Evolutionary conservation across 139 green algal genomes (phyloP), one percentile per base, ranked within the genome.

Genomic region (Chlorella sp.): DNA sequence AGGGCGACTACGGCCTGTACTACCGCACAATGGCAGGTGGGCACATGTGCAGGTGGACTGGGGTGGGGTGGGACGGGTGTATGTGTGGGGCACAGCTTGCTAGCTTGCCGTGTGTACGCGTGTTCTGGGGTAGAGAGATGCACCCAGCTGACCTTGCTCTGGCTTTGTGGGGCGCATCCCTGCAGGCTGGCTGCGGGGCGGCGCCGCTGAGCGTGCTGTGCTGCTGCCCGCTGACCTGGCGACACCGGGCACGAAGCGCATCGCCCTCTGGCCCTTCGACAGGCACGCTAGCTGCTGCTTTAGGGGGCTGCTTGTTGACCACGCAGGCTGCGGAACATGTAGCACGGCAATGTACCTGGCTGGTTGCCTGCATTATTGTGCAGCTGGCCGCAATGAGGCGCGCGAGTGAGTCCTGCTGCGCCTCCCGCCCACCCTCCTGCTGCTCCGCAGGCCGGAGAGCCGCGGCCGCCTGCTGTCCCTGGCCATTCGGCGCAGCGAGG

Each of bases 261-360:
- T 86, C 32, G 17, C 32, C 0, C 34, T 90, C 11, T 90, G 86
- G 86, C 86, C 86, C 18, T 90, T 90, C 82, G 86, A 90, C 80
- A 70, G 80, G 57, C 56, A 18, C 0, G 78, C 23, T 13, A 18
- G n/a, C 18, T 73, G 11, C 34, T 74, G 34, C 63, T 69, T n/a
- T n/a, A n/a, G n/a, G n/a, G n/a, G n/a, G n/a, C n/a, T n/a, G n/a
- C n/a, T n/a, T n/a, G n/a, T n/a, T n/a, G n/a, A n/a, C n/a, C n/a
- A n/a, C n/a, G n/a, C n/a, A n/a, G n/a, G n/a, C n/a, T n/a, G n/a
- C n/a, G n/a, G n/a, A n/a, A n/a, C n/a, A n/a, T n/a, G n/a, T n/a
- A n/a, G n/a, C n/a, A n/a, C n/a, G n/a, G n/a, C n/a, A n/a, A n/a
- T n/a, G n/a, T n/a, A n/a, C n/a, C n/a, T n/a, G n/a, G n/a, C n/a